Conservation (phyloP, 164 flowering plant species). For the grape (Vitis vinifera) region DNA sequence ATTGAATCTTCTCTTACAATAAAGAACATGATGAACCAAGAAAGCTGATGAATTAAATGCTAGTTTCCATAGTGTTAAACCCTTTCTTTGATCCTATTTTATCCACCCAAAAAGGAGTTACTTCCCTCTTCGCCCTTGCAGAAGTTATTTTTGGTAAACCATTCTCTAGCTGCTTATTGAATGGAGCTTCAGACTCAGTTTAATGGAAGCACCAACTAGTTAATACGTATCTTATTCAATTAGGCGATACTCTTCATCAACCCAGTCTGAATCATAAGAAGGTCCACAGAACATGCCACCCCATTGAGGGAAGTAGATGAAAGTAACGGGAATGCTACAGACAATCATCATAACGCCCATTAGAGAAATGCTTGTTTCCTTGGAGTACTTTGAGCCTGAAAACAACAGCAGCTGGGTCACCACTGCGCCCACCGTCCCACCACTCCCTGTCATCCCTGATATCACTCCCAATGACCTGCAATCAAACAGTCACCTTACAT, state of each 20-base stretch:
- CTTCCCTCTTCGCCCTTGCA: too few relatives aligned
- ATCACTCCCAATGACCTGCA: slow-evolving; percentile 68
- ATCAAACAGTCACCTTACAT: not conserved
- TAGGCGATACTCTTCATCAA: slow-evolving; percentile 18
- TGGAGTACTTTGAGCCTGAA: slow-evolving; percentile 46
- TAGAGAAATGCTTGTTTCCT: slow-evolving; percentile 50
- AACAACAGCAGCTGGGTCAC: slow-evolving; percentile 55
- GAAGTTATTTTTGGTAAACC: too few relatives aligned
- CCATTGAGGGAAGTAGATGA: slow-evolving; percentile 60
- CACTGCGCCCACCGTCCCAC: slow-evolving; percentile 72
- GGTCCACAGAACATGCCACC: slow-evolving; percentile 72
- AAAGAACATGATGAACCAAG: too few relatives aligned
- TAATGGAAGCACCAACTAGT: too few relatives aligned
- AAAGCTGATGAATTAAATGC: too few relatives aligned
- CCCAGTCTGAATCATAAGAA: slow-evolving; percentile 6
- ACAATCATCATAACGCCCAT: slow-evolving; percentile 63
- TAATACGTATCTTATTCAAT: slow-evolving; percentile 11
- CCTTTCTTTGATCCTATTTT: not conserved
- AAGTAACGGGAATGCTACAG: slow-evolving; percentile 37
- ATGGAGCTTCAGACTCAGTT: not conserved
- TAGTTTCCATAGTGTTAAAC: not conserved
- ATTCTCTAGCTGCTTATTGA: not conserved
- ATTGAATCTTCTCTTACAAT: too few relatives aligned
- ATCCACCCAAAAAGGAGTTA: not conserved
- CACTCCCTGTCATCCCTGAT: slow-evolving; percentile 76